A percentile compares a stretch with the other conserved stretches of the same genome.
These are phyloP conservation scores for Aureobasidium sp. DNA, from an alignment of 2,329 filamentous ascomycete species.

Conservation along the genomic window DNA sequence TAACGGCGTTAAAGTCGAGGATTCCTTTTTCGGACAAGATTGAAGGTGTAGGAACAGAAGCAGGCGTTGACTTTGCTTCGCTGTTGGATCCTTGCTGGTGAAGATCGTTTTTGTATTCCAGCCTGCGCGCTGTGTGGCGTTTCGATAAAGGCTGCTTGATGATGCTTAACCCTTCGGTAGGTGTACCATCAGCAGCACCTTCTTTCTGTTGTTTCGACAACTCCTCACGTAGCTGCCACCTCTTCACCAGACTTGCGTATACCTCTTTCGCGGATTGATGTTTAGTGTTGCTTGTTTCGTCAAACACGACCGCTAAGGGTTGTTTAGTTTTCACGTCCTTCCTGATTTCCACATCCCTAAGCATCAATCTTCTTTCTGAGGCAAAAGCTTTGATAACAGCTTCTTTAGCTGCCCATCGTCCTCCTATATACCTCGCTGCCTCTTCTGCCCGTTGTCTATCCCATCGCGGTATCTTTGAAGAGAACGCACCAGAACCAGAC, in stretches of 20 bases:
- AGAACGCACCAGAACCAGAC: no score
- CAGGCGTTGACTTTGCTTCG: neutral
- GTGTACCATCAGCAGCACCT: neutral
- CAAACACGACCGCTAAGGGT: constrained; percentile 6
- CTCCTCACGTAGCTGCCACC: neutral
- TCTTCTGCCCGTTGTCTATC: neutral
- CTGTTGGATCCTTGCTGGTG: neutral
- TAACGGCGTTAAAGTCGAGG: neutral
- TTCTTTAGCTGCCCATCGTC: constrained; percentile 46
- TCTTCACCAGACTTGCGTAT: neutral
- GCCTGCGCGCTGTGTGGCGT: neutral
- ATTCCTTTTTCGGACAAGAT: neutral
- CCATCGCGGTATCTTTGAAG: no score
- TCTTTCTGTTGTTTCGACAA: neutral
- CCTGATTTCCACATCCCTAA: constrained; percentile 35
- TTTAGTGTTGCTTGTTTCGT: neutral
- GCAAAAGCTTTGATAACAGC: constrained; percentile 39
- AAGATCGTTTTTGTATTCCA: no score
- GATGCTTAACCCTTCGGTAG: neutral
- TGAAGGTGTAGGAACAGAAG: neutral
- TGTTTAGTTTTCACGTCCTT: neutral
- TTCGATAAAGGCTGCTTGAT: no score
- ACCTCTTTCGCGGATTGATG: neutral
- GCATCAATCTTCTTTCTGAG: constrained; percentile 22
- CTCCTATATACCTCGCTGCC: neutral